phyloP scores from a whole-genome alignment of 495 filamentous ascomycete genomes.

The Penicillium diatomitis region DNA sequence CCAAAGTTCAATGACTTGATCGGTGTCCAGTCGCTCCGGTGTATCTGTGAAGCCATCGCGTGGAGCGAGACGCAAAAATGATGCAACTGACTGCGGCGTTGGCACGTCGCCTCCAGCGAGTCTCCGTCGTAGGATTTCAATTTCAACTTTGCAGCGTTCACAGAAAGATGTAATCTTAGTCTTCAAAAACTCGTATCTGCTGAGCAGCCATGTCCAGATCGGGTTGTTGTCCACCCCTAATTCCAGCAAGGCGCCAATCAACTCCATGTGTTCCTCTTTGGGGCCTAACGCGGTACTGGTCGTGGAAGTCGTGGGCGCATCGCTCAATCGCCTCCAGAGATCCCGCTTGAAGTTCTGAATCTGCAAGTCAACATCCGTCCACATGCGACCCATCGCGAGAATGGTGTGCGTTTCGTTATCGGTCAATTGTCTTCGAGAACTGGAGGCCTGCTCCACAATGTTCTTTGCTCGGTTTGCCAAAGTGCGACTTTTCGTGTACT shows the following conservation, averaged over 20 bases:
- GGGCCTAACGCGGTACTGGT: slow-evolving; percentile 32
- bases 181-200: slow-evolving; percentile 79
- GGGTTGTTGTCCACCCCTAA: slow-evolving; percentile 92
- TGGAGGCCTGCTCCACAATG: slow-evolving; percentile 44
- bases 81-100: slow-evolving; percentile 54
- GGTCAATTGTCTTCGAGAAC: slow-evolving; percentile 39
- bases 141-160: slow-evolving; percentile 77
- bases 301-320: slow-evolving; percentile 39
- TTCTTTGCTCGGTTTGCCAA: slow-evolving; percentile 65
- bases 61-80: slow-evolving; percentile 61
- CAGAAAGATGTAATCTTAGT: slow-evolving; percentile 68
- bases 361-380: slow-evolving; percentile 79
- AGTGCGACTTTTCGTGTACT: slow-evolving; percentile 68
- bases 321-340: slow-evolving; percentile 70
- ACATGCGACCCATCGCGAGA: slow-evolving; percentile 85
- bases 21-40: slow-evolving; percentile 53
- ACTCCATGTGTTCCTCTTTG: slow-evolving; percentile 77
- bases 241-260: slow-evolving; percentile 80
- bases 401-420: slow-evolving; percentile 78
- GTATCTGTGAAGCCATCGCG: slow-evolving; percentile 49
- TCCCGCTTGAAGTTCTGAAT: slow-evolving; percentile 80
- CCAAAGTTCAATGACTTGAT: slow-evolving; percentile 81
- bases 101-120: slow-evolving; percentile 66
- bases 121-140: slow-evolving; percentile 78
- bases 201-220: slow-evolving; percentile 89